A percentile compares a stretch with the other conserved stretches of the same genome.
phyloP scores from a whole-genome alignment of 371 early-diverging fungal genomes.

The Rhizopus arrhizus region DNA sequence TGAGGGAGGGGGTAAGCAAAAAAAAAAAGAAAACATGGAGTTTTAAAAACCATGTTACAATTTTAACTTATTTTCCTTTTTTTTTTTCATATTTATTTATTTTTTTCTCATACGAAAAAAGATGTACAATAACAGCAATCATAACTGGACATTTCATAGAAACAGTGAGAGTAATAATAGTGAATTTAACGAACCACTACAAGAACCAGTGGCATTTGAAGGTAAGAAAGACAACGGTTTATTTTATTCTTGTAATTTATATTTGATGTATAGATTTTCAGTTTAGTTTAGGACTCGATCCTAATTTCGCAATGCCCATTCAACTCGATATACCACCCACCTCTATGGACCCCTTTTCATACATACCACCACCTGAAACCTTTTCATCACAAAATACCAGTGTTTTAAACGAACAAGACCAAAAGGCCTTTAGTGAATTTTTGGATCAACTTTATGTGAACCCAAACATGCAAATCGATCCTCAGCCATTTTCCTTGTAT shows the following conservation, averaged over 20 bases:
- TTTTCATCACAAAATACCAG: slow-evolving; percentile 17
- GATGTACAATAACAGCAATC: too few species aligned
- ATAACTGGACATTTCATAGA: not conserved
- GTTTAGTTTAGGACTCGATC: slow-evolving; percentile 53
- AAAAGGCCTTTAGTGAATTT: slow-evolving; percentile 45
- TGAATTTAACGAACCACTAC: slow-evolving; percentile 29
- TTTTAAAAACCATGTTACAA: too few species aligned
- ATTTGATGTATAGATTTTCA: slow-evolving; percentile 35
- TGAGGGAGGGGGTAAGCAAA: too few species aligned
- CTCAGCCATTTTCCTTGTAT: slow-evolving; percentile 21
- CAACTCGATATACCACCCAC: slow-evolving; percentile 44
- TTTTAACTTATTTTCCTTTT: too few species aligned
- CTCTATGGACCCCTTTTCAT: slow-evolving; percentile 2
- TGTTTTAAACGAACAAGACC: slow-evolving; percentile 49
- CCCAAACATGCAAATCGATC: slow-evolving; percentile 35
- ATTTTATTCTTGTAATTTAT: not conserved
- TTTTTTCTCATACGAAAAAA: too few species aligned
- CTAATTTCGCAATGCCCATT: slow-evolving; percentile 50
- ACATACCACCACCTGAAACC: slow-evolving; percentile 12
- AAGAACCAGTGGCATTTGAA: slow-evolving; percentile 55
- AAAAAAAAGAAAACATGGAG: too few species aligned
- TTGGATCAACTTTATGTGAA: slow-evolving; percentile 49
- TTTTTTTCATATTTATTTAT: too few species aligned
- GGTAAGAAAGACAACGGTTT: slow-evolving; percentile 20
- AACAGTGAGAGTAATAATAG: slow-evolving; percentile 9